Base-by-base conservation (phyloP, 2,329 filamentous ascomycete species). In the Rhynchosporium graminicola region DNA sequence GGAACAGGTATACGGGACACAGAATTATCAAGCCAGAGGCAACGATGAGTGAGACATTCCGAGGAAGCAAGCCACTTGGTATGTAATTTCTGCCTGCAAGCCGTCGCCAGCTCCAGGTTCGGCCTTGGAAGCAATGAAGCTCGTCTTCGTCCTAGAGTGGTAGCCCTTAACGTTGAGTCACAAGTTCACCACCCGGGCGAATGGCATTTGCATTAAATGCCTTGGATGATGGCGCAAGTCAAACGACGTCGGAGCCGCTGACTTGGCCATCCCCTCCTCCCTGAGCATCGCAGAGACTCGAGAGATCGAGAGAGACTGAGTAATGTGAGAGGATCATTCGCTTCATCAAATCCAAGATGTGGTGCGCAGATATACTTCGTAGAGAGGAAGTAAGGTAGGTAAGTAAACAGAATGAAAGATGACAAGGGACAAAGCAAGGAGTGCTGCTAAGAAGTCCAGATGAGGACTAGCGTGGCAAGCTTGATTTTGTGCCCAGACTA, bases 401-500 rank as follows among this genome's bases (percentile, higher is more conserved):
- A 20, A 1, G 9, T 36, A 36, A 36, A 36, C 33, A 36, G 1
- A 36, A 10, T 5, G 33, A 36, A 36, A 36, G 33, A 36, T 36
- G 33, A 36, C 33, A 36, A 36, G 33, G 1, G 33, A 36, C 33
- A 36, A 36, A 10, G 33, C 9, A 10, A 36, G 33, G 9, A 36
- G 33, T 36, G 33, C 6, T 36, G 33, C 33, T 10, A 36, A 36
- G 33, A 9, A n/a, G 5, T 42, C 51, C 51, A 15, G 20, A 54
- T 54, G 26, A 26, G n/a, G 51, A 33, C 40, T 54, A 54, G 51
- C 36, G 51, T n/a, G 3, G 8, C 26, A 54, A 54, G 36, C 51
- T 54, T 54, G 40, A 42, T 54, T 54, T 36, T 10, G 13, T 38
- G 51, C 36, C 51, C 36, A 54, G 51, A 54, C 2, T 54, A 31